Evolutionary conservation across 108 stramenopile genomes (phyloP).

Genomic region (Craspedostauros australis): DNA sequence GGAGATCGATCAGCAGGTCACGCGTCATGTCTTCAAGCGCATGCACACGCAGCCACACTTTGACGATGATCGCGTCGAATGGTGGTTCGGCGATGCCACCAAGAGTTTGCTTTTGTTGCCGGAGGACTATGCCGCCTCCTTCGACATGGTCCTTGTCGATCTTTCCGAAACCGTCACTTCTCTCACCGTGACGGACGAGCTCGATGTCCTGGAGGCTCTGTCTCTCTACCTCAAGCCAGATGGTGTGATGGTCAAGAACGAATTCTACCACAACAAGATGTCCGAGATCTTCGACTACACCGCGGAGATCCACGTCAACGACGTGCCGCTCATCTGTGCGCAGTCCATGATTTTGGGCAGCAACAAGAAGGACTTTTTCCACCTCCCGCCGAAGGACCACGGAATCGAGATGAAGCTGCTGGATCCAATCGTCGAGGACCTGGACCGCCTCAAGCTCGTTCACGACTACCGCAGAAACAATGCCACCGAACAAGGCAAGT

Average conservation of each 20-base stretch:
- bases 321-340: constrained; percentile 55
- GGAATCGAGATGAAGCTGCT: constrained; percentile 24
- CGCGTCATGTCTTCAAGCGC: constrained; percentile 64
- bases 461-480: constrained; percentile 29
- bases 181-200: constrained; percentile 49
- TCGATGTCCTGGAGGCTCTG: constrained; percentile 64
- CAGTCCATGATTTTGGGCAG: constrained; percentile 61
- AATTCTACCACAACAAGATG: constrained; percentile 10
- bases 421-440: background rate
- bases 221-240: constrained; percentile 58
- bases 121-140: constrained; percentile 71
- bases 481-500: constrained; percentile 10
- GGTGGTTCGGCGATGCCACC: constrained; percentile 90
- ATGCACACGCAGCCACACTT: constrained; percentile 80
- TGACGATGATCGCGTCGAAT: constrained; percentile 72
- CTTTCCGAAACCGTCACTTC: constrained; percentile 77
- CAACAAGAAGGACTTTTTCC: constrained; percentile 65
- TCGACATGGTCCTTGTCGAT: constrained; percentile 83
- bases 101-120: constrained; percentile 73
- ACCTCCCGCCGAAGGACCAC: constrained; percentile 21
- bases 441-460: constrained; percentile 4
- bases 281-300: constrained; percentile 15
- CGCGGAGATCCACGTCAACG: constrained; percentile 9
- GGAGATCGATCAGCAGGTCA: constrained; percentile 80
- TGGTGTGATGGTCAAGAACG: constrained; percentile 36